Evolutionary conservation across 2,329 filamentous ascomycete species (phyloP).

Genomic region (Botryotinia narcissicola): DNA sequence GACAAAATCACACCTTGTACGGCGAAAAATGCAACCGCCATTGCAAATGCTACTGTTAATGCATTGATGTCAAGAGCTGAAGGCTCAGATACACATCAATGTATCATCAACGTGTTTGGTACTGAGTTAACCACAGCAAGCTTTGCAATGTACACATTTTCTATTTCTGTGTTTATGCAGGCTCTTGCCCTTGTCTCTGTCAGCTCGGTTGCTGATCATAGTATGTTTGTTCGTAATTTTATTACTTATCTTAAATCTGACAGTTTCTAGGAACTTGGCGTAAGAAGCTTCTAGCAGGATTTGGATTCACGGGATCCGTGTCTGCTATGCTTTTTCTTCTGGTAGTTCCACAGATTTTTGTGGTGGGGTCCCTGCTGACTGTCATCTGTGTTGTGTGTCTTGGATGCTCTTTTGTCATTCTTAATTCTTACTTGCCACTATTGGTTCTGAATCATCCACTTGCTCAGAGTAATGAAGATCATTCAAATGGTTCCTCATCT

Average conservation of each 20-base stretch:
- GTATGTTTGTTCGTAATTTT: constrained; percentile 39
- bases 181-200: constrained; percentile 90
- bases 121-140: constrained; percentile 89
- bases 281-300: constrained; percentile 78
- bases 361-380: constrained; percentile 77
- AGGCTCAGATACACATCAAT: constrained; percentile 44
- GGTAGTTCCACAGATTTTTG: constrained; percentile 69
- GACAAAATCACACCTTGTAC: constrained; percentile 75
- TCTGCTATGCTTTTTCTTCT: constrained; percentile 86
- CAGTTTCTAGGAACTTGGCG: constrained; percentile 57
- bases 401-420: constrained; percentile 87
- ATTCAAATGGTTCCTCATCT: constrained; percentile 17
- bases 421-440: constrained; percentile 91
- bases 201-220: constrained; percentile 92
- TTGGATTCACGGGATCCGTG: constrained; percentile 78
- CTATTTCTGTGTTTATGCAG: constrained; percentile 82
- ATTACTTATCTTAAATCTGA: not conserved
- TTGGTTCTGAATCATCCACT: constrained; percentile 79
- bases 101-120: constrained; percentile 77
- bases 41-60: constrained; percentile 24
- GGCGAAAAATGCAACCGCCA: constrained; percentile 39
- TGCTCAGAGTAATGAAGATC: constrained; percentile 15
- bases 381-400: constrained; percentile 91
- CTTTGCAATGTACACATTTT: constrained; percentile 98
- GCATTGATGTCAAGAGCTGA: constrained; percentile 31